Conservation (phyloP, 305 asterid genomes). For the Solanum aculeatissimum region DNA sequence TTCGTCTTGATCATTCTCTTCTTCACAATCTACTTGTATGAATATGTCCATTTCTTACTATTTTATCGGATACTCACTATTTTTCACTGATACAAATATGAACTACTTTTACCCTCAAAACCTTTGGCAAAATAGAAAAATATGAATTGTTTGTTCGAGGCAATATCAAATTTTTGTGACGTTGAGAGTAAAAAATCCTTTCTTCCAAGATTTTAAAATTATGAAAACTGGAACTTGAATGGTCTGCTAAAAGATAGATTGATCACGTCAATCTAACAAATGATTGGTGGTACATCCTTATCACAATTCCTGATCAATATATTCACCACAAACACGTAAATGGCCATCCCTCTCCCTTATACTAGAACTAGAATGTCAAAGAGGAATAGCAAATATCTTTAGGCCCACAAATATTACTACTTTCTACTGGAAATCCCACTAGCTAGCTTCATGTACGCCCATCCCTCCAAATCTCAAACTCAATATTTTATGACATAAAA, state of each 20-base stretch:
- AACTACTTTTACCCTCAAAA: neutral
- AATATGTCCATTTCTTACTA: no score
- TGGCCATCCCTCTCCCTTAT: neutral
- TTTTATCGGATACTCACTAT: neutral
- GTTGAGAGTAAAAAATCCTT: no score
- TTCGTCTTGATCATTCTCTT: no score
- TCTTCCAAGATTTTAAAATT: neutral
- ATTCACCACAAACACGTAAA: neutral
- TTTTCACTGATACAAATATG: neutral
- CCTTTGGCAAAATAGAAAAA: neutral
- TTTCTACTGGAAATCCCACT: neutral
- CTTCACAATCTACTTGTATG: neutral
- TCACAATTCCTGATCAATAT: neutral
- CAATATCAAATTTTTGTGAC: neutral
- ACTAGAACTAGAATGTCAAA: neutral
- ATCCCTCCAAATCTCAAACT: neutral
- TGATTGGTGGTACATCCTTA: neutral
- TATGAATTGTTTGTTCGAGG: neutral
- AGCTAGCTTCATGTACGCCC: neutral
- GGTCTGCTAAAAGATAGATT: neutral
- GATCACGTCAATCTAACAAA: neutral
- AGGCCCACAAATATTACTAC: neutral
- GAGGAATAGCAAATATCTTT: neutral
- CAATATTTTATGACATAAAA: neutral
- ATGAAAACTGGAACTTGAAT: neutral